Base-by-base conservation (phyloP, 768 basidiomycete species). In the Lyophyllum atratum region DNA sequence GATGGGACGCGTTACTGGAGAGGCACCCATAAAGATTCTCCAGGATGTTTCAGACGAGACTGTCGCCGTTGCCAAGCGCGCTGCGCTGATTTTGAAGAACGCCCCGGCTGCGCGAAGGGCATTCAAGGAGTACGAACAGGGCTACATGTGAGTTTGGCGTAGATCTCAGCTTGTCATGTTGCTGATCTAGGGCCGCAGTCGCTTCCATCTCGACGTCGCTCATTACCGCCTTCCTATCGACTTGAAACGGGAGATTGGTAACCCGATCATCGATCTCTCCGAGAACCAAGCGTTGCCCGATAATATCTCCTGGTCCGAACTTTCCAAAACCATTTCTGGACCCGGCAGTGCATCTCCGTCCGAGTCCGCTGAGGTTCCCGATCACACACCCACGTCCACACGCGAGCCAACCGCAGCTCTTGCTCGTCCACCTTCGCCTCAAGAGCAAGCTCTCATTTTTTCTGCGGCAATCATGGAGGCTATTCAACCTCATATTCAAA, bases 1-100 rank as follows among this genome's bases (percentile, higher is more conserved):
- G 3, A 56, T 56, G 55, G 49, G 31, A 2, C 49, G 49, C 15
- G 55, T 56, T 31, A 56, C 25, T 1, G 55, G 49, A 8, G 40
- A 56, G 21, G 24, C 40, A 6, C 43, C 55, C n/a, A 46, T 56
- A 19, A 51, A 56, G 12, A 40, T 56, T n/a, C 55, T 56, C 7
- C 55, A 56, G 26, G 55, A 56, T 29, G 33, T 56, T 33, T 56
- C 55, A n/a, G 55, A 56, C n/a, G 49, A 52, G 25, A 56, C 49
- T 0, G 49, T 56, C 9, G 44, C 42, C 4, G 49, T 51, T 15
- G 49, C 55, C 26, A 56, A 56, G 24, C 55, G 55, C 29, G 55
- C 55, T 29, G 43, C 31, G 14, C 43, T 33, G 10, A 56, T 56
- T 2, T 24, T 56, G 5, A 46, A 51, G 43, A 47, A 50, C 11